A percentile compares a stretch with the other conserved stretches of the same genome.
Evolutionary conservation across 164 flowering plant genomes (phyloP).

Genomic region (Santalum album): DNA sequence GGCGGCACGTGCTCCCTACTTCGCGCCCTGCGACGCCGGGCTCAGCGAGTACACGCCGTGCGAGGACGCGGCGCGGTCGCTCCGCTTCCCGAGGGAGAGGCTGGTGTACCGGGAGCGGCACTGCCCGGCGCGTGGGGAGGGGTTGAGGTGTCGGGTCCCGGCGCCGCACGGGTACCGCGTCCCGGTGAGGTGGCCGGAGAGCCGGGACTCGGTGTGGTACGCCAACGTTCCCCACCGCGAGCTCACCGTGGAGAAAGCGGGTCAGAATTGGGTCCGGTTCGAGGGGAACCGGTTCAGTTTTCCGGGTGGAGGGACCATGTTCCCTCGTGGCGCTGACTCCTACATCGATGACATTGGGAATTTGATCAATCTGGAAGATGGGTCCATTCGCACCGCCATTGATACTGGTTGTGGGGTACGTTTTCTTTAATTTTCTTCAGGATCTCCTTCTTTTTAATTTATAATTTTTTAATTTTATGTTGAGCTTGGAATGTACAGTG

Average conservation of each 20-base stretch:
- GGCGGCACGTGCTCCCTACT: conserved; percentile 14
- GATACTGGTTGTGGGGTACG: conserved; percentile 99
- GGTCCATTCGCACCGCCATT: conserved; percentile 80
- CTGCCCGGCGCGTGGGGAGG: conserved; percentile 51
- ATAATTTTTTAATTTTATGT: no score
- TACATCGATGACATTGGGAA: conserved; percentile 77
- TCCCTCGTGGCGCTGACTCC: conserved; percentile 75
- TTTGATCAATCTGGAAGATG: conserved; percentile 58
- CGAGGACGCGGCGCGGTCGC: conserved; percentile 56
- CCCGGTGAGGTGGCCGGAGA: conserved; percentile 83
- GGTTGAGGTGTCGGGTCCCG: conserved; percentile 56
- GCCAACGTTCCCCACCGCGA: conserved; percentile 82
- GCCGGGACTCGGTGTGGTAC: conserved; percentile 71
- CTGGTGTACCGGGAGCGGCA: conserved; percentile 74
- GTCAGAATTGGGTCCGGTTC: conserved; percentile 80
- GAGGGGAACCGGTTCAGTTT: conserved; percentile 66
- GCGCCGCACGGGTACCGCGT: conserved; percentile 67
- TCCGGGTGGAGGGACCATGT: conserved; percentile 99
- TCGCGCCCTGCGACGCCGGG: conserved; percentile 47
- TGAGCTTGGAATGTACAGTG: no score
- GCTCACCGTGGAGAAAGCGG: conserved; percentile 73
- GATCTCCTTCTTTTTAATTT: neutral
- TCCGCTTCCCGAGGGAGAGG: conserved; percentile 44
- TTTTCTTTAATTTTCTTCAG: conserved; percentile 1
- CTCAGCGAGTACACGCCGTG: conserved; percentile 84